phyloP scores from a whole-genome alignment of 371 early-diverging fungal species.

The Mucor circinelloides region DNA sequence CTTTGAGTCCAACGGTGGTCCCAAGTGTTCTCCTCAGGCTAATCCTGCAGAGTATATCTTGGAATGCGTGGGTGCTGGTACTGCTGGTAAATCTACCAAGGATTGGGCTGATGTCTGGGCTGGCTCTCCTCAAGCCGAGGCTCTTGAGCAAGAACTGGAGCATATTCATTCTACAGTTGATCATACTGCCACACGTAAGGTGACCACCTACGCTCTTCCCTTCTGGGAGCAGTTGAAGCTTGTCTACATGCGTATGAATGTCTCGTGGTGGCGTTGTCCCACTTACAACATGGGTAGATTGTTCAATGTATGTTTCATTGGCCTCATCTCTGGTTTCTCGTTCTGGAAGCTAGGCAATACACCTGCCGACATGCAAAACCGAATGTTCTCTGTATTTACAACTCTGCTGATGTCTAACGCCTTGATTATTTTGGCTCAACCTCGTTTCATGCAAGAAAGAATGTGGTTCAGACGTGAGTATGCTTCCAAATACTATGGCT shows the following conservation, averaged over 20 bases:
- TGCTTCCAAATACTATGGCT: slow-evolving; percentile 73
- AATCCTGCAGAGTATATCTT: too few species aligned
- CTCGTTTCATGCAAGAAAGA: slow-evolving; percentile 72
- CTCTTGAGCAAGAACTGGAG: slow-evolving; percentile 34
- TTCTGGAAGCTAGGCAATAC: slow-evolving; percentile 64
- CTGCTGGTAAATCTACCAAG: slow-evolving; percentile 53
- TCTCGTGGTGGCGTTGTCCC: slow-evolving; percentile 67
- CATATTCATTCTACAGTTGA: slow-evolving; percentile 28
- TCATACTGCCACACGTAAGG: slow-evolving; percentile 19
- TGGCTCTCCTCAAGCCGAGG: slow-evolving; percentile 44
- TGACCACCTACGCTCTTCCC: slow-evolving; percentile 27
- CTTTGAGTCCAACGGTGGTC: too few species aligned
- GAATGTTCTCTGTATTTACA: slow-evolving; percentile 72
- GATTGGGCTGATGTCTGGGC: slow-evolving; percentile 72
- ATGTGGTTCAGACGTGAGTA: slow-evolving; percentile 72
- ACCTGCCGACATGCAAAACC: slow-evolving; percentile 67
- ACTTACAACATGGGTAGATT: slow-evolving; percentile 69
- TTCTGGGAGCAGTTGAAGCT: slow-evolving; percentile 47
- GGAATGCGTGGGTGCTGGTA: too few species aligned
- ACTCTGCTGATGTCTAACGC: slow-evolving; percentile 64
- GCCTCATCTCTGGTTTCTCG: slow-evolving; percentile 72
- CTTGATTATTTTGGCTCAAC: slow-evolving; percentile 71
- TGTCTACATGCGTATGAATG: slow-evolving; percentile 62
- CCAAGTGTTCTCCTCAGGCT: too few species aligned
- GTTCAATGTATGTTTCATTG: slow-evolving; percentile 49